Percentiles rank a stretch among this genome's conserved stretches.
Evolutionary conservation across 305 asterid species (phyloP).

Genomic region (Fraxinus dipetala): DNA sequence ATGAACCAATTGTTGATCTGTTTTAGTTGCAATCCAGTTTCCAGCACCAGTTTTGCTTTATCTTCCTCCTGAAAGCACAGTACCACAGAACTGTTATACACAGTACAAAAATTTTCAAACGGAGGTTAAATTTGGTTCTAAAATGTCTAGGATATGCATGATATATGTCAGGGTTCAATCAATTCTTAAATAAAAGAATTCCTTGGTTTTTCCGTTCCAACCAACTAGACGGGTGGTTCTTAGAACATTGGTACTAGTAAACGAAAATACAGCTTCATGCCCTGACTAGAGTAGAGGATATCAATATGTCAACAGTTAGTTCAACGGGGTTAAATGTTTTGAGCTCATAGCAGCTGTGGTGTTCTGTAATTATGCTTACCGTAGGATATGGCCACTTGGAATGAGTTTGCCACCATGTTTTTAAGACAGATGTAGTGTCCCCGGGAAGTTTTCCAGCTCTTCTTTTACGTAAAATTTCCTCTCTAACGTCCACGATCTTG

Average conservation of each 20-base stretch:
- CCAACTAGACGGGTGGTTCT: background rate
- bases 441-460: conserved; percentile 66
- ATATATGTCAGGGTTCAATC: background rate
- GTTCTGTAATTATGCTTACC: conserved; percentile 20
- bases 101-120: background rate
- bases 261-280: background rate
- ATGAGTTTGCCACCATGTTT: conserved; percentile 66
- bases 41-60: conserved; percentile 57
- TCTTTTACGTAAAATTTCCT: conserved; percentile 62
- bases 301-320: background rate
- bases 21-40: conserved; percentile 58
- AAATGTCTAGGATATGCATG: background rate
- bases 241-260: background rate
- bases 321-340: background rate
- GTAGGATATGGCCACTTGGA: conserved; percentile 69
- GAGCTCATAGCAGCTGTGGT: background rate
- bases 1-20: conserved; percentile 66
- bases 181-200: background rate
- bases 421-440: conserved; percentile 51
- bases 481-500: conserved; percentile 62
- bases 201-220: background rate
- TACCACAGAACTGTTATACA: background rate
- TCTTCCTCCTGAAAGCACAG: conserved; percentile 48
- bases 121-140: background rate
- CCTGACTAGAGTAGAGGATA: background rate